Conservation (phyloP, 2,329 filamentous ascomycete genomes). For the Apiospora sp. region DNA sequence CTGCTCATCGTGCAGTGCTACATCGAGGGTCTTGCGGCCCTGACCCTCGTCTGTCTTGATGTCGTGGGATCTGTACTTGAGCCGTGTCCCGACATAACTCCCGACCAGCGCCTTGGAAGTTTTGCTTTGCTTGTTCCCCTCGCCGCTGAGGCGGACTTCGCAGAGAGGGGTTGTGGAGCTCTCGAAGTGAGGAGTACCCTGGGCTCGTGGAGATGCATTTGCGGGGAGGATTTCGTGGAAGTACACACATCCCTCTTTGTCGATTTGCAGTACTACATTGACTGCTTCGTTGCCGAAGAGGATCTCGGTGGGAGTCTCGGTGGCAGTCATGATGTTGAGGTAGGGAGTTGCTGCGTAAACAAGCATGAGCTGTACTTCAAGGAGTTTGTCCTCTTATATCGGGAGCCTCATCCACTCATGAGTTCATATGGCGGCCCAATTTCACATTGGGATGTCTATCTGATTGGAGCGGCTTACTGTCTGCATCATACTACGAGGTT, state of each 20-base stretch:
- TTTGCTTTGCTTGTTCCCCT: neutral
- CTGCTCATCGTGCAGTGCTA: neutral
- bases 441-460: neutral
- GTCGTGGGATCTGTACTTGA: neutral
- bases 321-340: neutral
- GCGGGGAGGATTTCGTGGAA: neutral
- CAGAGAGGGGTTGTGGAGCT: slow-evolving; percentile 4
- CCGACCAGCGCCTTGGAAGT: neutral
- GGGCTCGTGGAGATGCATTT: neutral
- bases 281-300: neutral
- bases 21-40: neutral
- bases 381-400: neutral
- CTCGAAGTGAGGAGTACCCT: neutral
- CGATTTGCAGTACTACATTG: neutral
- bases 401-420: neutral
- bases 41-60: neutral
- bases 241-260: neutral
- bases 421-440: neutral
- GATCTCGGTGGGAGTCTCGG: neutral
- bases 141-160: neutral
- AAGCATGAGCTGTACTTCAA: neutral
- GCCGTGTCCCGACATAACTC: neutral
- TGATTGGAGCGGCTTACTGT: neutral
- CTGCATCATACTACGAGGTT: neutral
- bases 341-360: neutral